A percentile compares a stretch with the other conserved stretches of the same genome.
Evolutionary conservation across 441 rosid genomes (phyloP).

Genomic region (Gossypium laxum): DNA sequence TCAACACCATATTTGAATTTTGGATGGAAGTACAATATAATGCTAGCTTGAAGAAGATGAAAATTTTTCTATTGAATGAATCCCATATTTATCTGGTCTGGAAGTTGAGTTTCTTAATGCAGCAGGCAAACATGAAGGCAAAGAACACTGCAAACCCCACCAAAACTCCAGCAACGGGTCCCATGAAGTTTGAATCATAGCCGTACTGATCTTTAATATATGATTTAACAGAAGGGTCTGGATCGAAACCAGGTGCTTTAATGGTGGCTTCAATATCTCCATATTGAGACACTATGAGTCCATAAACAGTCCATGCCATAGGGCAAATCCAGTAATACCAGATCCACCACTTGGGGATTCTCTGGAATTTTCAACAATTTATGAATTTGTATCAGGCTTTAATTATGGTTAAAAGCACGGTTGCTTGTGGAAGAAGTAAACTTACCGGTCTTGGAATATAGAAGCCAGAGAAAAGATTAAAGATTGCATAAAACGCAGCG

Average conservation of each 20-base stretch:
- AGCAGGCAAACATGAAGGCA: constrained; percentile 57
- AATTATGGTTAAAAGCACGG: not conserved
- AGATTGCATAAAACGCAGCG: constrained; percentile 1
- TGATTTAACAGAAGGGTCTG: constrained; percentile 26
- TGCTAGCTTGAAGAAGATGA: too few relatives aligned
- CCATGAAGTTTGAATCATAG: constrained; percentile 59
- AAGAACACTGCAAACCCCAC: constrained; percentile 57
- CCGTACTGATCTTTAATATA: constrained; percentile 46
- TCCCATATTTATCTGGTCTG: too few relatives aligned
- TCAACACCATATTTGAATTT: not conserved
- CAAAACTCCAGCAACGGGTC: constrained; percentile 56
- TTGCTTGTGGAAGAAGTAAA: not conserved
- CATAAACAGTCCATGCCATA: constrained; percentile 78
- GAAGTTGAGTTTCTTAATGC: constrained; percentile 47
- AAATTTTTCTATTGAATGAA: too few relatives aligned
- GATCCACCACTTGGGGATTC: constrained; percentile 79
- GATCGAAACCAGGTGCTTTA: constrained; percentile 31
- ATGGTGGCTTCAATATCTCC: constrained; percentile 41
- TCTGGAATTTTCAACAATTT: constrained; percentile 32
- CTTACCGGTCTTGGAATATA: constrained; percentile 6
- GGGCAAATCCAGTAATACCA: constrained; percentile 96
- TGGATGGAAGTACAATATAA: not conserved
- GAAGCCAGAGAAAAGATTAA: constrained; percentile 1
- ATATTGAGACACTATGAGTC: constrained; percentile 71
- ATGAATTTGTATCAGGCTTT: not conserved